Evolutionary conservation across 345 rosid species (phyloP).

Genomic region (Carallia brachiata): DNA sequence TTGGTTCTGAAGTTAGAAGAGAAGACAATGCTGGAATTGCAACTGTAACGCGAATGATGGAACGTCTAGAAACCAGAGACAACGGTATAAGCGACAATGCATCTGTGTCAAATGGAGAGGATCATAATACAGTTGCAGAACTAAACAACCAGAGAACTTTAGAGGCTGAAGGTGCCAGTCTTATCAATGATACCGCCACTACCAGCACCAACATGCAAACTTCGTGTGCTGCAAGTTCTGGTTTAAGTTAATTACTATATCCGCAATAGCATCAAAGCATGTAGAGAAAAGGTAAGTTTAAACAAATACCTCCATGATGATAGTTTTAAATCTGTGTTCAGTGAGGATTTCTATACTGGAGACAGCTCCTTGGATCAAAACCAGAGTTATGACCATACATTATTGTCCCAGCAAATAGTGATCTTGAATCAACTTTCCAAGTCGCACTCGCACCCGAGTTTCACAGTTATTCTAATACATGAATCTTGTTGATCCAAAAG

Average conservation of each 20-base stretch:
- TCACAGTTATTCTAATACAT: too few relatives aligned
- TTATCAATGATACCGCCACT: constrained; percentile 22
- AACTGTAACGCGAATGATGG: constrained; percentile 85
- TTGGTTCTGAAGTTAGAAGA: constrained; percentile 80
- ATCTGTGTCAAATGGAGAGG: constrained; percentile 43
- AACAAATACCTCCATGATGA: not conserved
- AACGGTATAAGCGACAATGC: constrained; percentile 4
- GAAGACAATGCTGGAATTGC: constrained; percentile 87
- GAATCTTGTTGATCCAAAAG: too few relatives aligned
- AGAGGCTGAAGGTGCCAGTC: constrained; percentile 34
- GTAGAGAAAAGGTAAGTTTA: constrained; percentile 18
- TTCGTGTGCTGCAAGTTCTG: constrained; percentile 50
- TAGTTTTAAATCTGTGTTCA: not conserved
- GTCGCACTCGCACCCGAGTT: too few relatives aligned
- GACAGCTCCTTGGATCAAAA: not conserved
- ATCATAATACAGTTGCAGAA: constrained; percentile 36
- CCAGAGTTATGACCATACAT: not conserved
- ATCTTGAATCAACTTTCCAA: too few relatives aligned
- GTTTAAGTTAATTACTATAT: constrained; percentile 37
- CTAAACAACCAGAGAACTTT: constrained; percentile 28
- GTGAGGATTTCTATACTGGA: not conserved
- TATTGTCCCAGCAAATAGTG: not conserved
- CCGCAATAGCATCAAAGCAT: constrained; percentile 19
- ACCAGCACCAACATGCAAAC: constrained; percentile 24
- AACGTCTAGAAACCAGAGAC: constrained; percentile 50